Percentiles rank a stretch among this genome's conserved stretches.
Conservation (phyloP, 768 basidiomycete genomes). For the Termitomyces sp. region DNA sequence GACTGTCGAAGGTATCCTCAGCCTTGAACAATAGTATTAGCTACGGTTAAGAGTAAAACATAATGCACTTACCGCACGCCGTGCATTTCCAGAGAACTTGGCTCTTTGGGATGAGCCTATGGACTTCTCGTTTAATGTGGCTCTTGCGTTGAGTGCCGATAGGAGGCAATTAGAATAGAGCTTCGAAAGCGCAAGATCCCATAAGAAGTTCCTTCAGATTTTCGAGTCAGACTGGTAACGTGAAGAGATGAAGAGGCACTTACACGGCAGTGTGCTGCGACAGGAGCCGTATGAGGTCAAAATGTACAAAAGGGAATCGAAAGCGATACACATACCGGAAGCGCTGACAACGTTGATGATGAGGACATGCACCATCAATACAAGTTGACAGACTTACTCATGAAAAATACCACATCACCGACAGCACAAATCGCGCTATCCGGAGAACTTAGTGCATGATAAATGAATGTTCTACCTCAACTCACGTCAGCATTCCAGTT, state of each 20-base stretch:
- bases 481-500: constrained; percentile 38
- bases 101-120: not conserved
- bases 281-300: not conserved
- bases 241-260: constrained; percentile 12
- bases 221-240: not conserved
- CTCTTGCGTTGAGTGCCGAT: constrained; percentile 44
- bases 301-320: not conserved
- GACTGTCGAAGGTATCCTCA: constrained; percentile 1
- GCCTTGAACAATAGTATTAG: not conserved
- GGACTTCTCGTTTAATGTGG: constrained; percentile 25
- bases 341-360: constrained; percentile 18
- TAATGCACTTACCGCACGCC: not conserved
- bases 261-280: constrained; percentile 41
- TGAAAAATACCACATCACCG: constrained; percentile 44
- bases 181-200: constrained; percentile 44
- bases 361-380: not conserved
- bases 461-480: not conserved
- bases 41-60: not conserved
- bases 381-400: constrained; percentile 29
- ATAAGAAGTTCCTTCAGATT: constrained; percentile 43
- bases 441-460: not conserved
- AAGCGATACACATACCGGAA: constrained; percentile 25
- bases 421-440: constrained; percentile 37
- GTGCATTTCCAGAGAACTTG: not conserved
- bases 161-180: constrained; percentile 48